A percentile compares a stretch with the other conserved stretches of the same genome.
These are phyloP conservation scores for Metschnikowia picachoensis DNA, from an alignment of 805 yeast species.

Conservation along the genomic window DNA sequence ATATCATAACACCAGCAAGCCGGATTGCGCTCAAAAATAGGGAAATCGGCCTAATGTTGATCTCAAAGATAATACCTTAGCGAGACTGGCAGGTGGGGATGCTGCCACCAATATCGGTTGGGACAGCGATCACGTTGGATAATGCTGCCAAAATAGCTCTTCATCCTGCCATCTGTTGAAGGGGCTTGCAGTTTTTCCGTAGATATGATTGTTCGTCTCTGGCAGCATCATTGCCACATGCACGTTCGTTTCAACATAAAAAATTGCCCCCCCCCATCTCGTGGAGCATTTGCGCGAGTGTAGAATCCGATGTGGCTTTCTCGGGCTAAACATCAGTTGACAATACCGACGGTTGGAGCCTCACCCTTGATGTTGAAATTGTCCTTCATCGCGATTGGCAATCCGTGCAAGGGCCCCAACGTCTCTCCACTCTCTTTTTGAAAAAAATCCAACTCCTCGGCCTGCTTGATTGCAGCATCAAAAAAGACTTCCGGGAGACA, in stretches of 20 bases:
- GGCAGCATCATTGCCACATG: slow-evolving; percentile 50
- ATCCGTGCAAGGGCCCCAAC: slow-evolving; percentile 30
- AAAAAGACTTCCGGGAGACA: slow-evolving; percentile 37
- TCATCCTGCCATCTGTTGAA: slow-evolving; percentile 46
- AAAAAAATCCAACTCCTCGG: slow-evolving; percentile 24
- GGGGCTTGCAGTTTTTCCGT: slow-evolving; percentile 47
- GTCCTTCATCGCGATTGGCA: slow-evolving; percentile 38
- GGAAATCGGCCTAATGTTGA: slow-evolving; percentile 47
- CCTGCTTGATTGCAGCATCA: slow-evolving; percentile 25
- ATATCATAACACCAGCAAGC: slow-evolving; percentile 33
- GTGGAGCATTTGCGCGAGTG: slow-evolving; percentile 38
- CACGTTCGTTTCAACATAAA: slow-evolving; percentile 51
- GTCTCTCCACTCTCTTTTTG: slow-evolving; percentile 16
- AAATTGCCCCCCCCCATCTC: slow-evolving; percentile 56
- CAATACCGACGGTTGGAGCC: slow-evolving; percentile 48
- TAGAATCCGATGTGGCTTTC: slow-evolving; percentile 31
- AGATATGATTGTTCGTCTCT: slow-evolving; percentile 43
- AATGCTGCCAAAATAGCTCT: slow-evolving; percentile 45
- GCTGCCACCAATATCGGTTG: slow-evolving; percentile 54
- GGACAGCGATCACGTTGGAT: slow-evolving; percentile 51
- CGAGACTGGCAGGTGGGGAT: slow-evolving; percentile 46
- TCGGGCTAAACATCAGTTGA: slow-evolving; percentile 40
- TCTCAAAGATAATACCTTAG: slow-evolving; percentile 39
- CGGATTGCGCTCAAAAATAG: slow-evolving; percentile 29
- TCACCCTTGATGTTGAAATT: slow-evolving; percentile 45